Percentiles rank a stretch among this genome's conserved stretches.
Conservation (phyloP, 2,329 filamentous ascomycete genomes). For the Alternaria consortialis region DNA sequence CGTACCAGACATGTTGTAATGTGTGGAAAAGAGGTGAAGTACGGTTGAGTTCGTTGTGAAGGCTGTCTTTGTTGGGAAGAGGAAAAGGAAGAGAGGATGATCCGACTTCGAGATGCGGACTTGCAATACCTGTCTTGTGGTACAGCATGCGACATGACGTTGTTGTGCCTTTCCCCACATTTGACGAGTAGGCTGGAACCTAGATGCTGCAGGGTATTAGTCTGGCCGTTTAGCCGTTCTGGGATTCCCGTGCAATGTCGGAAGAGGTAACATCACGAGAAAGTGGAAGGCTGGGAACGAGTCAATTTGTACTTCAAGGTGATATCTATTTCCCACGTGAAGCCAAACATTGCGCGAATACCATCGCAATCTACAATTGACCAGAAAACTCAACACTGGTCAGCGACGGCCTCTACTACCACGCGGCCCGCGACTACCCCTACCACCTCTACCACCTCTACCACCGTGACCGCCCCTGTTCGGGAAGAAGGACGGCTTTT, state of each 20-base stretch:
- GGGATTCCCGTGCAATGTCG: background rate
- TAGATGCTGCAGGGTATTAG: background rate
- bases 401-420: background rate
- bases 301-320: background rate
- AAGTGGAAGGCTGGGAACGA: background rate
- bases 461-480: background rate
- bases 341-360: background rate
- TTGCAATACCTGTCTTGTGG: background rate
- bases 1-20: constrained; percentile 1
- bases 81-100: background rate
- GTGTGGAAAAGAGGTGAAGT: background rate
- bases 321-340: background rate
- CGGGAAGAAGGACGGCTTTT: constrained; percentile 31
- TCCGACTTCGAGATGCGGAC: background rate
- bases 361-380: background rate
- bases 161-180: background rate
- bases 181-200: background rate
- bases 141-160: constrained; percentile 2
- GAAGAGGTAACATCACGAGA: background rate
- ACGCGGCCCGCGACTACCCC: background rate
- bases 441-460: background rate
- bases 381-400: background rate
- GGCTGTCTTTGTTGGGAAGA: background rate
- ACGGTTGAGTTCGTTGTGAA: background rate
- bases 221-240: background rate